phyloP scores from a whole-genome alignment of 1,284 basidiomycete species.

The Heterobasidion parviporum region DNA sequence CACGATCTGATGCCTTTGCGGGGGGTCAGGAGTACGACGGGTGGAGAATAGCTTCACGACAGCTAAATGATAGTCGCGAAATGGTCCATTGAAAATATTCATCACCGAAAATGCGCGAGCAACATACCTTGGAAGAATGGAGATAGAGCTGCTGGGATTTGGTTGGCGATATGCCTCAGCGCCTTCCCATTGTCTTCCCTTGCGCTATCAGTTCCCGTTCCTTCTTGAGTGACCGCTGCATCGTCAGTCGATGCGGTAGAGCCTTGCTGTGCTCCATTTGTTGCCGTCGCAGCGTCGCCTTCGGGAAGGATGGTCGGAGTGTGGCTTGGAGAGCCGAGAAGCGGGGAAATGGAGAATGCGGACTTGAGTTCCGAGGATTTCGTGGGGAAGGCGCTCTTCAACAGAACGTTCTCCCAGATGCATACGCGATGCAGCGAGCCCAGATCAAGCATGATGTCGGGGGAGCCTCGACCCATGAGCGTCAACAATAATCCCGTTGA shows the following conservation, averaged over 20 bases:
- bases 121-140: conserved; percentile 90
- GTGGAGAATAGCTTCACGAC: conserved; percentile 85
- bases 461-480: conserved; percentile 56
- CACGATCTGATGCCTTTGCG: conserved; percentile 74
- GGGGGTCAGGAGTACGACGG: conserved; percentile 67
- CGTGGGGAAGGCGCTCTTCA: conserved; percentile 52
- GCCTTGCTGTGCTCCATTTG: conserved; percentile 34
- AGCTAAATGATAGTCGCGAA: conserved; percentile 34
- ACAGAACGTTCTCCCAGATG: conserved; percentile 80
- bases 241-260: conserved; percentile 11
- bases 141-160: conserved; percentile 71
- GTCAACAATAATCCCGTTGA: conserved; percentile 72
- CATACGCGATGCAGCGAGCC: conserved; percentile 80
- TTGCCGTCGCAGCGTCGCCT: conserved; percentile 17
- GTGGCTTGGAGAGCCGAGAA: conserved; percentile 36
- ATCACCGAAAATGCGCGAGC: conserved; percentile 14
- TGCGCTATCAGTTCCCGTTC: conserved; percentile 25
- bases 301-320: conserved; percentile 26
- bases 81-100: conserved; percentile 4
- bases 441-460: conserved; percentile 66
- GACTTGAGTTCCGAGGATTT: conserved; percentile 41
- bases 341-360: conserved; percentile 31
- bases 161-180: conserved; percentile 74
- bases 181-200: conserved; percentile 66
- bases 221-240: conserved; percentile 1